Conservation (phyloP, 768 basidiomycete species). For the Phlebiopsis flavidoalba region DNA sequence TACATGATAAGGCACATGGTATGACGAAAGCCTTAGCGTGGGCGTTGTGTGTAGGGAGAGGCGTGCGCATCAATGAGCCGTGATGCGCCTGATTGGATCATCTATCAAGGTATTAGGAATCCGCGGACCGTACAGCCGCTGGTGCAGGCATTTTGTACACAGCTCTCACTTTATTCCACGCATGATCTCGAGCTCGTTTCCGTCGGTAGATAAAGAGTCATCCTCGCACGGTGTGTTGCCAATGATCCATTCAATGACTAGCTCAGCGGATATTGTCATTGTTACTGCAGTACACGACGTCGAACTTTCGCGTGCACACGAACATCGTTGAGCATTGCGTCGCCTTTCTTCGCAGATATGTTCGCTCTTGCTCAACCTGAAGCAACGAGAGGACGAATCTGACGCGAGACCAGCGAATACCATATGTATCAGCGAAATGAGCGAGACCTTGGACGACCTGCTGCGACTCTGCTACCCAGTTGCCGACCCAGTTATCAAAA, state of each 20-base stretch:
- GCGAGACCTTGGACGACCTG: constrained; percentile 18
- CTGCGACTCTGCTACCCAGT: constrained; percentile 22
- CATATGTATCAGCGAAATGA: constrained; percentile 15
- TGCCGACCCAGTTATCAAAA: constrained; percentile 6
- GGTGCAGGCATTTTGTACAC: too few species aligned
- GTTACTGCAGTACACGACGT: constrained; percentile 2
- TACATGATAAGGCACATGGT: constrained; percentile 25
- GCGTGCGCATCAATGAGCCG: background rate
- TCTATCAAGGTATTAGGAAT: background rate
- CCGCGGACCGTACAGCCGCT: background rate
- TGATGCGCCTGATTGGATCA: background rate
- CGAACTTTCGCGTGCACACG: background rate
- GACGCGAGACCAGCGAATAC: background rate
- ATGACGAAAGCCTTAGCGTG: background rate
- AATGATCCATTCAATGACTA: background rate
- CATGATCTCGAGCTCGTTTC: too few species aligned
- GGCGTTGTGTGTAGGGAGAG: background rate
- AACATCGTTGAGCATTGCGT: background rate
- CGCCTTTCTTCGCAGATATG: constrained; percentile 6
- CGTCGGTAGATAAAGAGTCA: too few species aligned
- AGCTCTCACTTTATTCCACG: too few species aligned
- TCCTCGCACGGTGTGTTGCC: background rate
- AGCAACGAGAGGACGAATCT: too few species aligned
- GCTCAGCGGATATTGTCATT: background rate
- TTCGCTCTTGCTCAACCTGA: constrained; percentile 1